Percentiles rank a stretch among this genome's conserved stretches.
Conservation (phyloP, 345 rosid genomes). For the Hibiscus tridactylites region DNA sequence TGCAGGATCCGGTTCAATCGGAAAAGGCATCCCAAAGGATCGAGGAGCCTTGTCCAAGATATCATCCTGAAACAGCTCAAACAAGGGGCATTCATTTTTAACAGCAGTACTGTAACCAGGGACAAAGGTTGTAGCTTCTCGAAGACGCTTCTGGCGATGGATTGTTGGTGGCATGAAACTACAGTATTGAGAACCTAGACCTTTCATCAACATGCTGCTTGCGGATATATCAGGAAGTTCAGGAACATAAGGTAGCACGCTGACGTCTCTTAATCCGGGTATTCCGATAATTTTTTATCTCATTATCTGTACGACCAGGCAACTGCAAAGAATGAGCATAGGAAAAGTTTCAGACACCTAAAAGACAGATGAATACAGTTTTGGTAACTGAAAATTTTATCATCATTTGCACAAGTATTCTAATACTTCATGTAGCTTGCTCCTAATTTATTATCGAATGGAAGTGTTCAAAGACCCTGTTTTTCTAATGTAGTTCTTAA, state of each 20-base stretch:
- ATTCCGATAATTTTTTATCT: conserved; percentile 99
- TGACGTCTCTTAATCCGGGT: conserved; percentile 93
- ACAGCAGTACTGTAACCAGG: no score
- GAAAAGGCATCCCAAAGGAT: no score
- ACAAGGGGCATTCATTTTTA: no score
- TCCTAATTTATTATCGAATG: background rate
- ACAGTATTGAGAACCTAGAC: conserved; percentile 46
- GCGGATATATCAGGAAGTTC: conserved; percentile 52
- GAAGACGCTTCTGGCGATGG: no score
- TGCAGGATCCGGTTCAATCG: no score
- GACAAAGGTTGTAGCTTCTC: no score
- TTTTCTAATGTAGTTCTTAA: background rate
- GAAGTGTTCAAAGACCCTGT: background rate
- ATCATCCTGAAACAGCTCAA: no score
- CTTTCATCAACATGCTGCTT: conserved; percentile 54
- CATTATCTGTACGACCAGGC: conserved; percentile 99
- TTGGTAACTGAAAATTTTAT: background rate
- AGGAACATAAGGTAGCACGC: conserved; percentile 47
- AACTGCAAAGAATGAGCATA: conserved; percentile 36
- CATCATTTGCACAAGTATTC: background rate
- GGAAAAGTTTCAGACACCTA: background rate
- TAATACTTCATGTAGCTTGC: background rate
- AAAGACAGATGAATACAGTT: background rate
- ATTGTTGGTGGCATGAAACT: conserved; percentile 35
- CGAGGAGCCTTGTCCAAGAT: no score